A percentile compares a stretch with the other conserved stretches of the same genome.
Conservation (phyloP, 768 basidiomycete genomes). For the Baorangia bicolor region DNA sequence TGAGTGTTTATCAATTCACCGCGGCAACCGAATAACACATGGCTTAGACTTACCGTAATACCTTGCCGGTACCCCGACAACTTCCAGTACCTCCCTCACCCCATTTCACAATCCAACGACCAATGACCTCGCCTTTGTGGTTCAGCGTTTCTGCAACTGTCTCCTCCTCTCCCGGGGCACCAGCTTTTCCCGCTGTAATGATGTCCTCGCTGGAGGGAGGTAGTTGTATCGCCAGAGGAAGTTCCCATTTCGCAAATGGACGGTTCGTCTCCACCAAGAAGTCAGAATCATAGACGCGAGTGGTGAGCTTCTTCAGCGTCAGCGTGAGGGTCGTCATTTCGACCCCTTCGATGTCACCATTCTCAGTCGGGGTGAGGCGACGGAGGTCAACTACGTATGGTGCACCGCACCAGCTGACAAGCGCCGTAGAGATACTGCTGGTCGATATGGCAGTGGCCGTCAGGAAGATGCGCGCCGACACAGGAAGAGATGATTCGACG, state of each 20-base stretch:
- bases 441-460: conserved; percentile 71
- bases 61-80: conserved; percentile 61
- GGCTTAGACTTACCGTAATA: conserved; percentile 63
- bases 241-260: conserved; percentile 80
- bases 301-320: conserved; percentile 56
- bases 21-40: neutral
- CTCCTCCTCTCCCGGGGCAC: conserved; percentile 56
- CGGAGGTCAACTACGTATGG: conserved; percentile 73
- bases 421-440: conserved; percentile 68
- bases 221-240: conserved; percentile 53
- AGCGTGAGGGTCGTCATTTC: conserved; percentile 72
- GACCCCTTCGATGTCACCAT: conserved; percentile 49
- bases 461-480: conserved; percentile 64
- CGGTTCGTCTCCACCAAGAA: conserved; percentile 67
- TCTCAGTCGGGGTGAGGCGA: conserved; percentile 44
- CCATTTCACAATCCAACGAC: conserved; percentile 81
- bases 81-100: conserved; percentile 59
- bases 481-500: conserved; percentile 74
- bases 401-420: conserved; percentile 68
- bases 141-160: conserved; percentile 78
- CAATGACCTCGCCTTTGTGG: conserved; percentile 55
- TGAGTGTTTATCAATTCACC: neutral
- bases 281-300: conserved; percentile 71
- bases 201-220: conserved; percentile 37
- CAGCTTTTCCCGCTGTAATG: conserved; percentile 30